phyloP scores from a whole-genome alignment of 2,329 filamentous ascomycete species.

The Magnaporthiopsis rhizophila region DNA sequence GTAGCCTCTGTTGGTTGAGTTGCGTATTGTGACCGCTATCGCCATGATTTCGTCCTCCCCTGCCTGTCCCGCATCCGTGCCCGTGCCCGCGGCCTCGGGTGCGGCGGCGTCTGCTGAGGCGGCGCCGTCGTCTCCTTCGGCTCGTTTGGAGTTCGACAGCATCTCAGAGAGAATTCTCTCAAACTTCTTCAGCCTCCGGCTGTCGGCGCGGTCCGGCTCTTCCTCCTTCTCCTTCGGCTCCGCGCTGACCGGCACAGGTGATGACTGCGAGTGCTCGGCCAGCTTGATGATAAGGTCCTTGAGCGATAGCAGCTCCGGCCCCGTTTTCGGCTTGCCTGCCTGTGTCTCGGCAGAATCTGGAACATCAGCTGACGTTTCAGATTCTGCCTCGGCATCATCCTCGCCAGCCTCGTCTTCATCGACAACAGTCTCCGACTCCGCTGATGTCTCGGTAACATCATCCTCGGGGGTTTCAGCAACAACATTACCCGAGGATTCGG shows the following conservation, averaged over 20 bases:
- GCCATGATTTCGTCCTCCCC: slow-evolving; percentile 22
- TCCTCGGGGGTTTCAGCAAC: not conserved
- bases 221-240: not conserved
- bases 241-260: not conserved
- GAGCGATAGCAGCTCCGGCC: slow-evolving; percentile 20
- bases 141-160: slow-evolving; percentile 27
- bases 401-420: not conserved
- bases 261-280: slow-evolving; percentile 35
- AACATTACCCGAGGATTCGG: not conserved
- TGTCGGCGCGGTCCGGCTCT: not conserved
- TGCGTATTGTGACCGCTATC: slow-evolving; percentile 31
- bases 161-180: slow-evolving; percentile 43
- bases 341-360: not conserved
- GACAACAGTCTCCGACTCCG: not conserved
- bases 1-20: slow-evolving; percentile 59
- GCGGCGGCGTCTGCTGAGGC: not conserved
- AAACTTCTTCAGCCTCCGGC: slow-evolving; percentile 35
- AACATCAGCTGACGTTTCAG: not conserved
- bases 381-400: not conserved
- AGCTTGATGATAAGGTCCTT: slow-evolving; percentile 45
- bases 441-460: not conserved
- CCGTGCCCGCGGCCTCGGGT: not conserved
- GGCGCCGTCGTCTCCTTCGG: not conserved
- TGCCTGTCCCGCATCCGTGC: not conserved
- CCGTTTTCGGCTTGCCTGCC: not conserved